Evolutionary conservation across 352 stramenopile species (phyloP), one percentile per base, ranked within the genome.

Genomic region (Phytophthora hybrid): DNA sequence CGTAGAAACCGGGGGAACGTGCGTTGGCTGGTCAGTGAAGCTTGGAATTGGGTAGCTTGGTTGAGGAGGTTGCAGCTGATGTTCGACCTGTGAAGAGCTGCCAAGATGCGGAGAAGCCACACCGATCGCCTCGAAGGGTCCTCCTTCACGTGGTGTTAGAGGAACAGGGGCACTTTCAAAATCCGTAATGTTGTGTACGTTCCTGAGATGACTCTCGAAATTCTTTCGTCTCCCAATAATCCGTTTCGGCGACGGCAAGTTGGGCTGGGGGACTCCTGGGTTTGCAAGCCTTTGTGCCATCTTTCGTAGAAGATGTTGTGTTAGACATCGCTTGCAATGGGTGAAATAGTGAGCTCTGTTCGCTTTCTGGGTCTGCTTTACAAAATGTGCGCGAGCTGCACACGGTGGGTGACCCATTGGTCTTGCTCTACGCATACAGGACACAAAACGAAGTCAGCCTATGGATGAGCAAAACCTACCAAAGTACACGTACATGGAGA

Each of bases 141-240:
- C 56, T 11, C 53, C n/a, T 37, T 26, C 11, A 11, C 8, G 9
- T 34, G 56, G 56, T 5, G 56, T 62, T 39, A 9, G 56, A 39
- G 56, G 56, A 5, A 26, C 56, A 23, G 32, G n/a, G 10, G 49
- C 34, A 11, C 11, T 53, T 4, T 21, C 5, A 14, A n/a, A 4
- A 39, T 62, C 37, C 8, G n/a, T 21, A 39, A 53, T 62, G 9
- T 16, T 10, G 37, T 62, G 56, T 5, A 53, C 37, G 3, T n/a
- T 53, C 19, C 56, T 8, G 37, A 62, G 56, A 52, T 62, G 56
- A 37, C 34, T 37, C 19, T 62, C 37, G 21, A 62, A 53, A 6
- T 62, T 52, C 7, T 23, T 1, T 10, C 32, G 34, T 5, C 34
- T 62, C 11, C 56, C 56, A 18, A n/a, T 14, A 46, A 46, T 46